These are phyloP conservation scores for Cercospora janseana DNA, from an alignment of 2,329 filamentous ascomycete genomes.

Conservation along the genomic window DNA sequence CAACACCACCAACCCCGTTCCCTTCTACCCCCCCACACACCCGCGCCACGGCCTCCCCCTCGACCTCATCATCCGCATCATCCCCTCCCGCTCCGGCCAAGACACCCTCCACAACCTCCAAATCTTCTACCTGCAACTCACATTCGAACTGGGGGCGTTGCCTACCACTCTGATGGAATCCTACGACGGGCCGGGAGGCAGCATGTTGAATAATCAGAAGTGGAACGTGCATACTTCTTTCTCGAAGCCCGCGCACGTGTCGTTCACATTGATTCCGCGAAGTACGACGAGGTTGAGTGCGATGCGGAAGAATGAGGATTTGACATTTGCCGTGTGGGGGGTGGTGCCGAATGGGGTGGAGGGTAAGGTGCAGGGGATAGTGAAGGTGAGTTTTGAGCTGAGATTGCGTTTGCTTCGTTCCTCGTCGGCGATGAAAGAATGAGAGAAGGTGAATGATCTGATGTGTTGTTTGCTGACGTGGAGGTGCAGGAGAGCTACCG, in stretches of 20 bases:
- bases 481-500: no score
- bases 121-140: conserved; percentile 3
- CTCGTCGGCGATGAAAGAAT: no score
- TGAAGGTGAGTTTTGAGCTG: neutral
- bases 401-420: no score
- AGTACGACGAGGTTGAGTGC: neutral
- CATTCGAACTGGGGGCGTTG: neutral
- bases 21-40: neutral
- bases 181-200: neutral
- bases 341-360: neutral
- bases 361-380: neutral
- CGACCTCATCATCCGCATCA: conserved; percentile 11
- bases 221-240: neutral
- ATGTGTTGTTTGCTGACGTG: no score
- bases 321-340: conserved; percentile 10
- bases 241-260: neutral
- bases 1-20: neutral
- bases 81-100: neutral
- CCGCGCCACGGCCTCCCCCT: conserved; percentile 1
- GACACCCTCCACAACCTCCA: conserved; percentile 10
- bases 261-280: conserved; percentile 12
- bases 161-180: neutral
- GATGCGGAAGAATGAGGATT: conserved; percentile 7
- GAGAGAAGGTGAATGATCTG: no score
- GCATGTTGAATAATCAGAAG: conserved; percentile 2